Percentiles rank a stretch among this genome's conserved stretches.
Evolutionary conservation across 2,329 filamentous ascomycete genomes (phyloP).

Genomic region (Penicillium sp.): DNA sequence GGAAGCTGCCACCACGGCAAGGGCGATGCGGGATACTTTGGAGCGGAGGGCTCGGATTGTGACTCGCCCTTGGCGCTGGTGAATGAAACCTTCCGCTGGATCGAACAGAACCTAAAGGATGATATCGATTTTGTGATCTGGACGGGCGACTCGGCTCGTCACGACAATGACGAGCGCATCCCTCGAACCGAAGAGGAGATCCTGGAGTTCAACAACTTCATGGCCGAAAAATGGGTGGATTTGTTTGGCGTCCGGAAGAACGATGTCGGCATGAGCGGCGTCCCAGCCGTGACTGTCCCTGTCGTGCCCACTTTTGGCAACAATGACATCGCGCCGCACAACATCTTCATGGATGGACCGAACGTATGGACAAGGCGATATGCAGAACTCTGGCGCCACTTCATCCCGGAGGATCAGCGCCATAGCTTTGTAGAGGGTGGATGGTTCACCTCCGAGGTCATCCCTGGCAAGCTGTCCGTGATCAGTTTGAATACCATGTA

Average conservation of each 20-base stretch:
- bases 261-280: slow-evolving; percentile 43
- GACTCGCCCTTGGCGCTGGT: slow-evolving; percentile 79
- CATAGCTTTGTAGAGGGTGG: slow-evolving; percentile 90
- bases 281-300: slow-evolving; percentile 67
- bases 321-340: slow-evolving; percentile 96
- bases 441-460: slow-evolving; percentile 92
- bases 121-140: slow-evolving; percentile 86
- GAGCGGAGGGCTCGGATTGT: slow-evolving; percentile 84
- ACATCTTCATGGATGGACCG: slow-evolving; percentile 82
- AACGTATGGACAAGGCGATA: slow-evolving; percentile 83
- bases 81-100: slow-evolving; percentile 89
- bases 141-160: slow-evolving; percentile 87
- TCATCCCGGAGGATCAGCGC: slow-evolving; percentile 89
- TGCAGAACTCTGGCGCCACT: slow-evolving; percentile 74
- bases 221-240: slow-evolving; percentile 75
- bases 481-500: slow-evolving; percentile 96
- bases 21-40: slow-evolving; percentile 77
- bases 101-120: slow-evolving; percentile 73
- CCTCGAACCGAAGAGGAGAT: slow-evolving; percentile 77
- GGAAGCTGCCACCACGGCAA: slow-evolving; percentile 74
- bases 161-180: slow-evolving; percentile 80
- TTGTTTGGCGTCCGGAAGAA: slow-evolving; percentile 62
- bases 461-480: slow-evolving; percentile 80
- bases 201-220: slow-evolving; percentile 70
- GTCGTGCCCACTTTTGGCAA: slow-evolving; percentile 92